Conservation (phyloP, 805 yeast genomes). For the Cyberlindnera suaveolens region DNA sequence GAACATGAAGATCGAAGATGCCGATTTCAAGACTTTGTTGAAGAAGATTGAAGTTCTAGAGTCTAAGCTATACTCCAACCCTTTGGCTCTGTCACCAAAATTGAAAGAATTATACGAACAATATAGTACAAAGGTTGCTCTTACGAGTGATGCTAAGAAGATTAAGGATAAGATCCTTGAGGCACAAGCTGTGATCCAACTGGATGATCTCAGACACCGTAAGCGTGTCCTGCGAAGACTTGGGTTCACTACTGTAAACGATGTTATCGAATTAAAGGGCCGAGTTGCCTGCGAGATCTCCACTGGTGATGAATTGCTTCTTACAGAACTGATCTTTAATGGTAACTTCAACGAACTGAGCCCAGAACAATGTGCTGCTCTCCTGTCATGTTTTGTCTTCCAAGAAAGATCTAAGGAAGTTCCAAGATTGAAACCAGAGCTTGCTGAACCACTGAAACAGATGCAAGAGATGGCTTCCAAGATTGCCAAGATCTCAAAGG, state of each 20-base stretch:
- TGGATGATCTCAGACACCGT: conserved; percentile 89
- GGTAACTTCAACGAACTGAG: conserved; percentile 88
- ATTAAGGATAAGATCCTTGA: conserved; percentile 64
- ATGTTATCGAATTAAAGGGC: conserved; percentile 92
- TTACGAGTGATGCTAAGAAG: conserved; percentile 52
- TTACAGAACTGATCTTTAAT: conserved; percentile 90
- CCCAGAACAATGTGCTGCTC: conserved; percentile 88
- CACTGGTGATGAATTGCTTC: conserved; percentile 74
- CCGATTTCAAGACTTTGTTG: conserved; percentile 62
- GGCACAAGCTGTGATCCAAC: conserved; percentile 86
- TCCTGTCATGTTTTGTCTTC: conserved; percentile 91
- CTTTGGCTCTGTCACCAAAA: conserved; percentile 55
- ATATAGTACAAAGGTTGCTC: conserved; percentile 57
- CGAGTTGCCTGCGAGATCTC: conserved; percentile 96
- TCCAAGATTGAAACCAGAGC: conserved; percentile 79
- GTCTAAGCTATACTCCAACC: conserved; percentile 63
- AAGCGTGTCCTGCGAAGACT: conserved; percentile 88
- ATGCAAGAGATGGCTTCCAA: conserved; percentile 87
- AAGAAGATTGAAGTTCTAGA: conserved; percentile 81
- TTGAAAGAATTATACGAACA: conserved; percentile 56
- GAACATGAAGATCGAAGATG: conserved; percentile 88
- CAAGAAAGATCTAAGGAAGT: conserved; percentile 91
- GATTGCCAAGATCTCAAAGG: conserved; percentile 84
- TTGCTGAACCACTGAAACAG: conserved; percentile 86
- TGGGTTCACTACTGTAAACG: conserved; percentile 81